Base-by-base conservation (phyloP, 2,329 filamentous ascomycete genomes). In the Ophiostoma ips region DNA sequence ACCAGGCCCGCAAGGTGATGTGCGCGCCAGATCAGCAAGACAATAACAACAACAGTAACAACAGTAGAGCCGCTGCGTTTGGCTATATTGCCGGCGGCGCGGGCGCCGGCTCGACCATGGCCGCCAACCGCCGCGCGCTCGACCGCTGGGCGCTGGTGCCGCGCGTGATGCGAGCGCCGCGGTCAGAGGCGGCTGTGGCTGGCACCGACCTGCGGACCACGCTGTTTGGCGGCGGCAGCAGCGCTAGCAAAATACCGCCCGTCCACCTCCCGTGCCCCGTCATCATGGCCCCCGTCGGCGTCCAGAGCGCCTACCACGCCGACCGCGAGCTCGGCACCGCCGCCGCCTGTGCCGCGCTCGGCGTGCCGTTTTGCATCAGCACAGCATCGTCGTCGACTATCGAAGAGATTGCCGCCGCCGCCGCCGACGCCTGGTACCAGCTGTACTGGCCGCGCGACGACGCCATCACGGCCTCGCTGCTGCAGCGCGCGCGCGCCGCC, bases 401-500 rank as follows among this genome's bases (percentile, higher is more conserved):
- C 52, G 82, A 86, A 60, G 75, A 86, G 46, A 73, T 85, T 0
- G 19, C n/a, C 10, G 35, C 13, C 13, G 33, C 24, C 12, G 44
- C 19, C 33, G 16, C 46, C 1, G 46, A 35, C 19, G 46, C 50
- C 4, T 88, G 81, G 81, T 88, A 74, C 61, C 84, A 88, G 60
- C 71, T 88, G 0, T 88, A 88, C 65, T 87, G 82, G 80, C 83
- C 83, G 0, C 65, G 71, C 18, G 73, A 76, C 50, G 73, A 77
- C 50, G 73, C 87, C 48, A 68, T 87, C 50, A 87, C 83, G 0
- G 66, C 72, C 0, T 83, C 76, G 1, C 65, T 87, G 15, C 68
- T 87, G 5, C 60, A 63, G 12, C 24, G 82, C 0, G 84, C 82
- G 0, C 77, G 77, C 58, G 68, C 64, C 0, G 72, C 68, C 31